A percentile compares a stretch with the other conserved stretches of the same genome.
These are phyloP conservation scores for Hypoxylon sp. DNA, from an alignment of 2,329 filamentous ascomycete genomes.

Conservation along the genomic window DNA sequence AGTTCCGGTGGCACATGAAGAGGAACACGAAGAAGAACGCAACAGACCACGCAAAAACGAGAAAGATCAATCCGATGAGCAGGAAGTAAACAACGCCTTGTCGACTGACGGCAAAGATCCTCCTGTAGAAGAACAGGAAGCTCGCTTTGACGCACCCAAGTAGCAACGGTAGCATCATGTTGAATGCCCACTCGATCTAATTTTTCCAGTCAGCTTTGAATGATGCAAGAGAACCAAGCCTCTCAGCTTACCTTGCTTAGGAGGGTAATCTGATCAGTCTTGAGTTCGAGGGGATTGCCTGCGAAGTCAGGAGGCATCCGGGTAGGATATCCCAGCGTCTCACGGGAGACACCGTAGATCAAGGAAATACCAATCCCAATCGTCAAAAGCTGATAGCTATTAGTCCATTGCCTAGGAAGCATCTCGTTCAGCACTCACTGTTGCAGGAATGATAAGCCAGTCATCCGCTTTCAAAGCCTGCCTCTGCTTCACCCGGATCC, in stretches of 20 bases:
- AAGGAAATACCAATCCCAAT: conserved; percentile 16
- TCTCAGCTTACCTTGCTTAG: background rate
- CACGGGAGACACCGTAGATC: conserved; percentile 22
- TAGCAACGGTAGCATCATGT: conserved; percentile 21
- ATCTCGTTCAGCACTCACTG: conserved; percentile 11
- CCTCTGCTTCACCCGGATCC: conserved; percentile 10
- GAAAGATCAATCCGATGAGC: conserved; percentile 14
- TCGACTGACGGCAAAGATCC: conserved; percentile 25
- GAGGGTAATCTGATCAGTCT: background rate
- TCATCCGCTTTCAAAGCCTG: conserved; percentile 27
- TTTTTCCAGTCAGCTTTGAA: background rate
- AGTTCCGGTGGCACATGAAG: conserved; percentile 16
- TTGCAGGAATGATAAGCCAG: conserved; percentile 31
- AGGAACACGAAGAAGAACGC: conserved; percentile 26
- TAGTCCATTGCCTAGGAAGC: background rate
- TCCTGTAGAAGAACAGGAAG: conserved; percentile 32
- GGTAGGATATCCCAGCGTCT: conserved; percentile 17
- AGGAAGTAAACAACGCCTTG: background rate
- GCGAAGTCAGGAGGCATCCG: background rate
- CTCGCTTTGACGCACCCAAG: conserved; percentile 28
- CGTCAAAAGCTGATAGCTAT: conserved; percentile 10
- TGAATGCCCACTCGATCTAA: conserved; percentile 12
- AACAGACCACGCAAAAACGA: conserved; percentile 19
- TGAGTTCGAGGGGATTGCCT: no score
- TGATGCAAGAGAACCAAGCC: no score